Conservation (phyloP, 768 basidiomycete species). For the Mycena maculata region DNA sequence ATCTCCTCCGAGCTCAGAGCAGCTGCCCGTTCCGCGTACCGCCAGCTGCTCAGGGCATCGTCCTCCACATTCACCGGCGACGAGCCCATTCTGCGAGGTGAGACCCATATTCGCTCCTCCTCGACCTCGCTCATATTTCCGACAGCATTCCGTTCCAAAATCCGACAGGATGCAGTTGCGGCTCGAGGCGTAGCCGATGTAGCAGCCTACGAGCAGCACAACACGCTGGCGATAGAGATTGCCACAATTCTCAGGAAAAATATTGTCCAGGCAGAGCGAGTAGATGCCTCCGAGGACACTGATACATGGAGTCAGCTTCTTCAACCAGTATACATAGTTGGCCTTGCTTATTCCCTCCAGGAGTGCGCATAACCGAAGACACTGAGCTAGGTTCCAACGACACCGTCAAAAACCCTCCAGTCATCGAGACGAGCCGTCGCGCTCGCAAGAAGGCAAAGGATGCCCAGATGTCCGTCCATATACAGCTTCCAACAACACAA, state of each 20-base stretch:
- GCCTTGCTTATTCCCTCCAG: constrained; percentile 50
- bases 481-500: constrained; percentile 30
- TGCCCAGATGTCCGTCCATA: constrained; percentile 35
- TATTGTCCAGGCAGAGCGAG: constrained; percentile 81
- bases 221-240: constrained; percentile 74
- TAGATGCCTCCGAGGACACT: constrained; percentile 49
- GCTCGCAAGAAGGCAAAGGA: constrained; percentile 58
- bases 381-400: constrained; percentile 92
- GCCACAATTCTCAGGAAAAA: constrained; percentile 82
- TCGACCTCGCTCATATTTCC: background rate
- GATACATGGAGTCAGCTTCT: constrained; percentile 66
- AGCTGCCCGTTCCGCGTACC: constrained; percentile 79
- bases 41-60: constrained; percentile 75
- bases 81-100: constrained; percentile 65
- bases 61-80: constrained; percentile 77
- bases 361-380: constrained; percentile 76
- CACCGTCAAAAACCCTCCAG: constrained; percentile 73
- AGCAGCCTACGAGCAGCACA: constrained; percentile 62
- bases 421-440: constrained; percentile 59
- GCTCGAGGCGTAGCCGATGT: constrained; percentile 57
- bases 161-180: constrained; percentile 67
- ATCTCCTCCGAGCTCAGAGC: constrained; percentile 68
- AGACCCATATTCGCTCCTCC: background rate
- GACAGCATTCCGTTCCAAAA: constrained; percentile 79
- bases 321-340: background rate